Percentiles rank a stretch among this genome's conserved stretches.
These are phyloP conservation scores for Ogataea pilisensis DNA, from an alignment of 805 yeast genomes.

Conservation along the genomic window DNA sequence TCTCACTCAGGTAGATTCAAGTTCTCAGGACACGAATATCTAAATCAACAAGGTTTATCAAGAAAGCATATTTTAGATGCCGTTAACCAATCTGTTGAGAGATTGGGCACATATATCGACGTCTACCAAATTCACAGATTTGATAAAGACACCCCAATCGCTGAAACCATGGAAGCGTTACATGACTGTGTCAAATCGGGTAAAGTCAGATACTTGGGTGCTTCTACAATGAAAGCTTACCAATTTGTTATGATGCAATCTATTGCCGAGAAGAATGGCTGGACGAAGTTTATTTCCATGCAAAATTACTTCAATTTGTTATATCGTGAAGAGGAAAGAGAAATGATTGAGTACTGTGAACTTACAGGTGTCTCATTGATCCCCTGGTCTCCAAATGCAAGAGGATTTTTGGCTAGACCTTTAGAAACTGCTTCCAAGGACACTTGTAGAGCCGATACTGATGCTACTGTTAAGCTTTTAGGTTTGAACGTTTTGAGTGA, in stretches of 20 bases:
- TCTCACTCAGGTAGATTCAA: conserved; percentile 46
- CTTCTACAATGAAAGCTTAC: conserved; percentile 52
- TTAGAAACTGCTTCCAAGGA: conserved; percentile 4
- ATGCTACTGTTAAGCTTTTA: not conserved
- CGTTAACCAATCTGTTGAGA: conserved; percentile 34
- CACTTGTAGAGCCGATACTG: conserved; percentile 4
- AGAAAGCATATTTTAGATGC: conserved; percentile 44
- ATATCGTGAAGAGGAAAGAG: conserved; percentile 59
- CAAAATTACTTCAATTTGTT: conserved; percentile 53
- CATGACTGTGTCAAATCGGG: conserved; percentile 47
- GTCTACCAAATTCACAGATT: conserved; percentile 52
- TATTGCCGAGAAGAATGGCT: conserved; percentile 50
- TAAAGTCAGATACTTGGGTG: conserved; percentile 51
- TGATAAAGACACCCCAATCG: conserved; percentile 42
- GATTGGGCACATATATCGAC: conserved; percentile 49
- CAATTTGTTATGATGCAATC: conserved; percentile 51
- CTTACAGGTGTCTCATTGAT: conserved; percentile 47
- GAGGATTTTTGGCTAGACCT: conserved; percentile 52
- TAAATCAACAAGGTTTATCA: conserved; percentile 37
- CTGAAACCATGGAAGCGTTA: conserved; percentile 52
- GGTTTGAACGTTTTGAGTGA: conserved; percentile 19
- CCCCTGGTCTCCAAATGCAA: conserved; percentile 58
- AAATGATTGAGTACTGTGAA: conserved; percentile 49
- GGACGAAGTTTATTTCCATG: conserved; percentile 54
- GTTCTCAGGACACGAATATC: conserved; percentile 12